Conservation (phyloP, 1,139 yeast genomes). For the Diutina ranongensis region DNA sequence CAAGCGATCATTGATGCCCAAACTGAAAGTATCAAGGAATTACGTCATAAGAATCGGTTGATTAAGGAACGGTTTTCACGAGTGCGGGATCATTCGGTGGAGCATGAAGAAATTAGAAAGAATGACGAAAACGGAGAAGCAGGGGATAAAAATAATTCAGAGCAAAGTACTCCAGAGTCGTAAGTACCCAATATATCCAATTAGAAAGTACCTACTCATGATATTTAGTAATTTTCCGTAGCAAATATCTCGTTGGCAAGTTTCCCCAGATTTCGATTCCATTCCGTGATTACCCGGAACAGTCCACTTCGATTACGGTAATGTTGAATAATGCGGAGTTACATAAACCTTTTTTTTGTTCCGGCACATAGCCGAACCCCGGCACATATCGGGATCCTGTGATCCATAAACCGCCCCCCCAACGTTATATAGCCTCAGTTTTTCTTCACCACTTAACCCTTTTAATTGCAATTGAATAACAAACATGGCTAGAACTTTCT, state of each 20-base stretch:
- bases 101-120: not conserved
- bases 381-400: not conserved
- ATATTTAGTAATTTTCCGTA: too few relatives aligned
- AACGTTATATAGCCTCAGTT: not conserved
- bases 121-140: not conserved
- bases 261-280: not conserved
- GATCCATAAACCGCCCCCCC: not conserved
- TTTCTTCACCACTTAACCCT: not conserved
- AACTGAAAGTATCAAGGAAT: slow-evolving; percentile 26
- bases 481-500: slow-evolving; percentile 83
- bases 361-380: not conserved
- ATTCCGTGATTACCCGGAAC: too few relatives aligned
- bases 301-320: too few relatives aligned
- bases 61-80: slow-evolving; percentile 23
- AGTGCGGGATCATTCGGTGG: not conserved
- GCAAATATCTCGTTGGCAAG: too few relatives aligned
- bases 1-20: slow-evolving; percentile 33
- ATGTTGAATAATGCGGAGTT: too few relatives aligned
- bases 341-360: too few relatives aligned
- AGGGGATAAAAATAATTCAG: too few relatives aligned
- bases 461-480: not conserved
- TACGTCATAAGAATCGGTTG: slow-evolving; percentile 25
- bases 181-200: too few relatives aligned
- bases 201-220: too few relatives aligned
- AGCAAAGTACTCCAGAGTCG: too few relatives aligned